Percentiles rank a stretch among this genome's conserved stretches.
These are phyloP conservation scores for Liriodendron chinense DNA, from an alignment of 164 flowering plant genomes.

Conservation along the genomic window DNA sequence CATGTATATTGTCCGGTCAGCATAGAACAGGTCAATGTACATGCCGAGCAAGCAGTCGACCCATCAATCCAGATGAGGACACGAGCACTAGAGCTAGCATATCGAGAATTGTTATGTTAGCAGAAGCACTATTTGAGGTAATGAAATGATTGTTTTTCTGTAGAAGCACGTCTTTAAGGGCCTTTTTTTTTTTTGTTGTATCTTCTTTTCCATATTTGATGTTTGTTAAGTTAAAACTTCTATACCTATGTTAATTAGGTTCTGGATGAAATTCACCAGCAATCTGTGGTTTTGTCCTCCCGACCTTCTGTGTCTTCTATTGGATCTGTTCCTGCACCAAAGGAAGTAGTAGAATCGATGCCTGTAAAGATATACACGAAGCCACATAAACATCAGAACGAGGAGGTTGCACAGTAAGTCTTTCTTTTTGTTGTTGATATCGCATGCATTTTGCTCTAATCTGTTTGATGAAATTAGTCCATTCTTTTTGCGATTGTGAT, in stretches of 20 bases:
- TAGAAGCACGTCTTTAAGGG: not conserved
- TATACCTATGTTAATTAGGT: conserved; percentile 53
- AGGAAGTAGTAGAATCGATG: conserved; percentile 79
- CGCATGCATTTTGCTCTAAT: too few species aligned
- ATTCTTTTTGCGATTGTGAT: not conserved
- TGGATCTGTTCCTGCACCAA: conserved; percentile 96
- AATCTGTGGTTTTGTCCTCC: conserved; percentile 84
- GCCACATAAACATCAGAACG: conserved; percentile 48
- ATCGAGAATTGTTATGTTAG: conserved; percentile 94
- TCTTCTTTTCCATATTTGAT: conserved; percentile 5
- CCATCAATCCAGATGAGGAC: conserved; percentile 55
- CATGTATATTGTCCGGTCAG: conserved; percentile 85
- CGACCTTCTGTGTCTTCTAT: conserved; percentile 79
- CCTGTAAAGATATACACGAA: conserved; percentile 61
- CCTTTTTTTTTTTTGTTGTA: not conserved
- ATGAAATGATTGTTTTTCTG: not conserved
- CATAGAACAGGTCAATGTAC: conserved; percentile 78
- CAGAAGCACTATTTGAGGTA: conserved; percentile 98
- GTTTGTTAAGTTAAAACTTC: conserved; percentile 17
- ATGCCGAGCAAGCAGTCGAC: conserved; percentile 47
- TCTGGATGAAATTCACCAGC: conserved; percentile 99
- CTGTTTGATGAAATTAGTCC: too few species aligned
- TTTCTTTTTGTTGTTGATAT: not conserved
- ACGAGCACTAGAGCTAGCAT: conserved; percentile 84
- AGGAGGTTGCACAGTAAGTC: conserved; percentile 85